Evolutionary conservation across 495 filamentous ascomycete species (phyloP).

Genomic region (Aeminium ludgeri): DNA sequence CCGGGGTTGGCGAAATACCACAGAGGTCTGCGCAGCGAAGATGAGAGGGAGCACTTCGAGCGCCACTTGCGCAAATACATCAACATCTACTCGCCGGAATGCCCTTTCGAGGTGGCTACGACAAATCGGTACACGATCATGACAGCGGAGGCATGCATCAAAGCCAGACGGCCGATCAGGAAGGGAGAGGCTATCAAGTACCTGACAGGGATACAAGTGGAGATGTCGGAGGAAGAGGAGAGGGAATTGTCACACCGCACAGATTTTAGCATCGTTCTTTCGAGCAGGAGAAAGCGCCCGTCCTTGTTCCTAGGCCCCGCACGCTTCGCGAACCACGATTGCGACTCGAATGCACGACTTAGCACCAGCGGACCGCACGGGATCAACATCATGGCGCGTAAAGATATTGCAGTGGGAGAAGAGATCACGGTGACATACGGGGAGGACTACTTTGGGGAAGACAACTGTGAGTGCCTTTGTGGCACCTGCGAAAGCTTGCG

Average conservation of each 20-base stretch:
- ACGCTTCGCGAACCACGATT: constrained; percentile 95
- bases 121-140: constrained; percentile 93
- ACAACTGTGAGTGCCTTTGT: constrained; percentile 93
- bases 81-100: constrained; percentile 81
- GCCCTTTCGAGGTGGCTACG: constrained; percentile 80
- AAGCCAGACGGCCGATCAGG: constrained; percentile 60
- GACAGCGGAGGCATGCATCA: constrained; percentile 71
- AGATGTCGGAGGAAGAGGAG: constrained; percentile 81
- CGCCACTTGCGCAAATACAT: constrained; percentile 81
- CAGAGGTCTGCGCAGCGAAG: constrained; percentile 45
- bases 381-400: constrained; percentile 68
- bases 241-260: constrained; percentile 60
- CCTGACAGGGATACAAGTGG: constrained; percentile 71
- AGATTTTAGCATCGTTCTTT: constrained; percentile 94
- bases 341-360: constrained; percentile 75
- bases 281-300: constrained; percentile 70
- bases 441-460: constrained; percentile 86
- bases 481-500: constrained; percentile 60
- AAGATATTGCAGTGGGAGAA: constrained; percentile 69
- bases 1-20: constrained; percentile 56
- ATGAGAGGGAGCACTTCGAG: constrained; percentile 76
- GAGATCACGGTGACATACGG: constrained; percentile 94
- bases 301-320: constrained; percentile 88
- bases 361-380: constrained; percentile 66
- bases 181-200: constrained; percentile 80